Evolutionary conservation across 148 eudicot genomes (phyloP).

Genomic region (Rhododendron kiyosumense): DNA sequence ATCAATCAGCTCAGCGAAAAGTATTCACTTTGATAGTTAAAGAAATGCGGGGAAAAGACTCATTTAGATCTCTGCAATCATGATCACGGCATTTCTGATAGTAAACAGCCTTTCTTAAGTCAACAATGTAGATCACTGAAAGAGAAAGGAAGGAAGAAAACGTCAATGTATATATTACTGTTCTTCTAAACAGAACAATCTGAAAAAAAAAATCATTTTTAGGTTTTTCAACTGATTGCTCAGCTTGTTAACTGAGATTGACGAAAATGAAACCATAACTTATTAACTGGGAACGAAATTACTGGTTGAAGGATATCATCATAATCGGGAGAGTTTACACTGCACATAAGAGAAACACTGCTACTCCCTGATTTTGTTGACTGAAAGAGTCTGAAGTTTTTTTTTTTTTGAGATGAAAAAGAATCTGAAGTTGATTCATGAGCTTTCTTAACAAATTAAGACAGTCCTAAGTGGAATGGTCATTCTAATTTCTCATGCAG

Average conservation of each 20-base stretch:
- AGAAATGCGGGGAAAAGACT: neutral
- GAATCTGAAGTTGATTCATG: neutral
- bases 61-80: constrained; percentile 78
- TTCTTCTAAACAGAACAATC: neutral
- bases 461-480: neutral
- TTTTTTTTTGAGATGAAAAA: too few relatives aligned
- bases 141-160: constrained; percentile 8
- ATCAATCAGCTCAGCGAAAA: constrained; percentile 9
- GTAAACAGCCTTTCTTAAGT: constrained; percentile 67
- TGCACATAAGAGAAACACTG: neutral
- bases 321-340: neutral
- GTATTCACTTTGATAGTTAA: neutral
- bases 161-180: constrained; percentile 6
- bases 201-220: neutral
- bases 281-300: neutral
- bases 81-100: constrained; percentile 99
- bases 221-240: neutral
- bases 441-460: neutral
- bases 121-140: constrained; percentile 87
- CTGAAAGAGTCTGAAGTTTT: neutral
- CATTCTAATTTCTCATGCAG: neutral
- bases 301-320: neutral
- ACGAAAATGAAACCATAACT: neutral
- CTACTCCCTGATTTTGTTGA: neutral
- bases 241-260: neutral